Percentiles rank a stretch among this genome's conserved stretches.
Evolutionary conservation across 2,329 filamentous ascomycete species (phyloP).

Genomic region (Graphilbum sp.): DNA sequence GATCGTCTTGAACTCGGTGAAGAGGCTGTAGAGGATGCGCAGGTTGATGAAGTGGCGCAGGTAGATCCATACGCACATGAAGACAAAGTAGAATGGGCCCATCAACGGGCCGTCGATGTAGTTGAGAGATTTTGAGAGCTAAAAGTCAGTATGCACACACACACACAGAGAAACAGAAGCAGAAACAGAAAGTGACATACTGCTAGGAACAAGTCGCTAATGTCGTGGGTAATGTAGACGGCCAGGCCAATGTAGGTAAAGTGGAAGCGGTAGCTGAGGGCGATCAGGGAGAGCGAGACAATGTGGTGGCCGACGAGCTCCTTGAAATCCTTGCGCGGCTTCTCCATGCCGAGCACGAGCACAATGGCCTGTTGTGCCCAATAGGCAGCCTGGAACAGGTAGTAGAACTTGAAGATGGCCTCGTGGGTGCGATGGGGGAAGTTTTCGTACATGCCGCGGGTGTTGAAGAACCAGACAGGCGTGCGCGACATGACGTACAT

Average conservation of each 20-base stretch:
- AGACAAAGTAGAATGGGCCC: slow-evolving; percentile 70
- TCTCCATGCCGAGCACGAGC: slow-evolving; percentile 71
- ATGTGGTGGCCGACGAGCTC: slow-evolving; percentile 87
- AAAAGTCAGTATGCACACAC: too few species aligned
- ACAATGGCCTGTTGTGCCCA: slow-evolving; percentile 93
- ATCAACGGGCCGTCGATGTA: slow-evolving; percentile 69
- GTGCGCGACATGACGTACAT: slow-evolving; percentile 82
- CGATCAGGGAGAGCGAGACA: slow-evolving; percentile 72
- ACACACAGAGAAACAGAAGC: too few species aligned
- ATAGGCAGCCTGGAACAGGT: slow-evolving; percentile 85
- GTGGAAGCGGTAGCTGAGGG: slow-evolving; percentile 82
- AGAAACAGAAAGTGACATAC: too few species aligned
- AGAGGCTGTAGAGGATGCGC: slow-evolving; percentile 56
- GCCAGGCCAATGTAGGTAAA: slow-evolving; percentile 90
- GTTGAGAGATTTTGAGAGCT: slow-evolving; percentile 85
- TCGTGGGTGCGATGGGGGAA: slow-evolving; percentile 76
- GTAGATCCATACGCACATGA: slow-evolving; percentile 77
- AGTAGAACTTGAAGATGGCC: slow-evolving; percentile 82
- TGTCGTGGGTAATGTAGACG: slow-evolving; percentile 88
- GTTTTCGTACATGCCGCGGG: slow-evolving; percentile 70
- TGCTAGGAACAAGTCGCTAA: slow-evolving; percentile 89
- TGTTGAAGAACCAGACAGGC: slow-evolving; percentile 96
- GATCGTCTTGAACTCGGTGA: slow-evolving; percentile 59
- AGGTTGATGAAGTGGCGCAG: slow-evolving; percentile 75
- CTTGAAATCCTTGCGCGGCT: slow-evolving; percentile 87